Evolutionary conservation across 2,329 filamentous ascomycete species (phyloP).

Genomic region (Claviceps monticola): DNA sequence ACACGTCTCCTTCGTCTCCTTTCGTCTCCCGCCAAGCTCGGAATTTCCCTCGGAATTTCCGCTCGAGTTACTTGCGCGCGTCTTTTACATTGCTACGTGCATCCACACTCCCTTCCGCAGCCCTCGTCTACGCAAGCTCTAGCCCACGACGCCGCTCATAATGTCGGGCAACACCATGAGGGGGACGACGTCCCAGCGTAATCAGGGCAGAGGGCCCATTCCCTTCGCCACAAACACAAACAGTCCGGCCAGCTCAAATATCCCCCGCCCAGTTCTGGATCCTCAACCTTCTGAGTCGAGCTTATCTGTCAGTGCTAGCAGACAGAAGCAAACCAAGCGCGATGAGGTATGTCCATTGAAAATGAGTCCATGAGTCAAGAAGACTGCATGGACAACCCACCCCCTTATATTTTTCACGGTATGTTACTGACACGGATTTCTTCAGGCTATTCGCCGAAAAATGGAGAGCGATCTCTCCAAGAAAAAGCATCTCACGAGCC

Average conservation of each 20-base stretch:
- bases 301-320: constrained; percentile 78
- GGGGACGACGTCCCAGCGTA: constrained; percentile 49
- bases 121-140: background rate
- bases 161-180: constrained; percentile 52
- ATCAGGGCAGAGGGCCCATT: constrained; percentile 42
- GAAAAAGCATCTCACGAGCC: constrained; percentile 72
- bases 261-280: constrained; percentile 61
- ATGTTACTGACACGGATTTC: constrained; percentile 2
- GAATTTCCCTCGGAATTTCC: background rate
- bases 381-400: background rate
- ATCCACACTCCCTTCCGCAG: background rate
- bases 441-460: constrained; percentile 86
- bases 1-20: background rate
- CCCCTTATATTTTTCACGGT: no score
- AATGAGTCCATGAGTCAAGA: background rate
- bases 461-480: constrained; percentile 96
- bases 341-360: constrained; percentile 68
- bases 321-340: constrained; percentile 91
- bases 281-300: constrained; percentile 41
- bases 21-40: constrained; percentile 1
- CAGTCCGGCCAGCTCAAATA: constrained; percentile 48
- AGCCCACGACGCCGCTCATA: constrained; percentile 10
- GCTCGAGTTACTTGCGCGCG: background rate
- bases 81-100: background rate
- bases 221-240: constrained; percentile 47